These are phyloP conservation scores for Cladosporium velox DNA, from an alignment of 2,329 filamentous ascomycete genomes.

Conservation along the genomic window DNA sequence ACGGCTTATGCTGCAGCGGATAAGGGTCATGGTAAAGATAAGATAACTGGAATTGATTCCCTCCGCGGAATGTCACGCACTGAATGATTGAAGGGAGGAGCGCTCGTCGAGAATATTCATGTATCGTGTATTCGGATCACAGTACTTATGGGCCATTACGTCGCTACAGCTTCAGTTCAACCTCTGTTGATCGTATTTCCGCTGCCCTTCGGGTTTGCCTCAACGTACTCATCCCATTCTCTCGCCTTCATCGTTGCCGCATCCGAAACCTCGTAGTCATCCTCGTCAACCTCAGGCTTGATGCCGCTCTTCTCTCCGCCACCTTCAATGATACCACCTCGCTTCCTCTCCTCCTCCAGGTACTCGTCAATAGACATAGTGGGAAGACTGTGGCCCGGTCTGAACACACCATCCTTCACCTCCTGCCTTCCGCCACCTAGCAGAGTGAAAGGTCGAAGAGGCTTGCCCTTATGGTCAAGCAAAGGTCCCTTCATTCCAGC, in stretches of 20 bases:
- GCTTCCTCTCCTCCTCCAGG: conserved; percentile 80
- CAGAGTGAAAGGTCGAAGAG: conserved; percentile 87
- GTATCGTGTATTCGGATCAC: background rate
- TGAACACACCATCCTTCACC: conserved; percentile 78
- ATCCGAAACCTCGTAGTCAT: conserved; percentile 84
- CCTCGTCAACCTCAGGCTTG: conserved; percentile 77
- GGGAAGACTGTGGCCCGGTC: conserved; percentile 86
- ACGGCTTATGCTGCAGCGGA: conserved; percentile 3
- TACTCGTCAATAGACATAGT: conserved; percentile 99
- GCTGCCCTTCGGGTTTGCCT: conserved; percentile 81
- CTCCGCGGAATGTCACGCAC: background rate
- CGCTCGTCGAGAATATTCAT: background rate
- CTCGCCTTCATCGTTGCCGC: conserved; percentile 89
- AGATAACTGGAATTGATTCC: background rate
- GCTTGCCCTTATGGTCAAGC: conserved; percentile 76
- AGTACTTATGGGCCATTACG: background rate
- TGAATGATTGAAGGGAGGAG: background rate
- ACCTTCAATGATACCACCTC: conserved; percentile 88
- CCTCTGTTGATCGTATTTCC: conserved; percentile 84
- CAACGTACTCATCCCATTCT: conserved; percentile 91
- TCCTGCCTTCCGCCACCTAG: conserved; percentile 71
- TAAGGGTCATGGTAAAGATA: background rate
- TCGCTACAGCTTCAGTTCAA: conserved; percentile 33
- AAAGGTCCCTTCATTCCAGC: conserved; percentile 62
- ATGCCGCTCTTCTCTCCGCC: conserved; percentile 74